Percentiles rank a stretch among this genome's conserved stretches.
These are phyloP conservation scores for Exophiala xenobiotica DNA, from an alignment of 2,329 filamentous ascomycete genomes.

Conservation along the genomic window DNA sequence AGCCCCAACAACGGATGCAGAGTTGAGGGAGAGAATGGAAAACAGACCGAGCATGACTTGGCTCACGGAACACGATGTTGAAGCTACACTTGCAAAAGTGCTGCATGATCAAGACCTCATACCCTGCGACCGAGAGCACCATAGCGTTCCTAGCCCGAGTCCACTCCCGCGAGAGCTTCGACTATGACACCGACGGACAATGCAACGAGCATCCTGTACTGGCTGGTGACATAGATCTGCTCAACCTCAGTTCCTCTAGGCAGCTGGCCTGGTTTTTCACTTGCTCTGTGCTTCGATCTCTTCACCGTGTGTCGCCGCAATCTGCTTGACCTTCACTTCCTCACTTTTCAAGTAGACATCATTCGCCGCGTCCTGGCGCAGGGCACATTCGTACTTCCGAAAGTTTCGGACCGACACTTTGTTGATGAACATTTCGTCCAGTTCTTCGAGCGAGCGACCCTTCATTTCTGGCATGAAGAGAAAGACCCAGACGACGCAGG, in stretches of 20 bases:
- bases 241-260: too few relatives aligned
- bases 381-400: constrained; percentile 7
- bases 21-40: constrained; percentile 38
- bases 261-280: too few relatives aligned
- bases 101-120: neutral
- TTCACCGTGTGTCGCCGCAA: constrained; percentile 9
- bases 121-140: too few relatives aligned
- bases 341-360: constrained; percentile 6
- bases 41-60: constrained; percentile 42
- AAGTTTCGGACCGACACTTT: constrained; percentile 16
- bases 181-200: too few relatives aligned
- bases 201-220: too few relatives aligned
- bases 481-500: constrained; percentile 17
- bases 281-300: constrained; percentile 1
- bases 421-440: constrained; percentile 41
- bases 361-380: constrained; percentile 10
- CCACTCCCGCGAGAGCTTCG: too few relatives aligned
- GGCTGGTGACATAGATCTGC: too few relatives aligned
- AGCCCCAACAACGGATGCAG: constrained; percentile 39
- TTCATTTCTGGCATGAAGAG: constrained; percentile 43
- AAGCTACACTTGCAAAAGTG: constrained; percentile 36
- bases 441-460: constrained; percentile 41
- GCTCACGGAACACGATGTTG: constrained; percentile 51
- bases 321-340: neutral
- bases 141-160: too few relatives aligned